Percentiles rank a stretch among this genome's conserved stretches.
Evolutionary conservation across 2,329 filamentous ascomycete species (phyloP).

Genomic region (Aspergillus awamori): DNA sequence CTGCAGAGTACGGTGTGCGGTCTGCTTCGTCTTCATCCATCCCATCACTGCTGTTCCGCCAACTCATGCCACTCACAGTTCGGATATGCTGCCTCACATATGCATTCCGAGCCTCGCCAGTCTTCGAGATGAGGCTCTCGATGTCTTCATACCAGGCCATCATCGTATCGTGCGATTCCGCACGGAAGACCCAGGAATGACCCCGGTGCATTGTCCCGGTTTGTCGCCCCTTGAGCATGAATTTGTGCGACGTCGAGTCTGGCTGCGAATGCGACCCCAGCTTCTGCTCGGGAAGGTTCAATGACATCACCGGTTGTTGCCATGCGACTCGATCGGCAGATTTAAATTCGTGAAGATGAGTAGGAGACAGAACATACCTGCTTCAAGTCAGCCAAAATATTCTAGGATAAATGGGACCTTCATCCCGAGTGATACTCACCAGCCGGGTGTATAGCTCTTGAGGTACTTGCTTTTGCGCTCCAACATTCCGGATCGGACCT

Average conservation of each 20-base stretch:
- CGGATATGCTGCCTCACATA: conserved; percentile 83
- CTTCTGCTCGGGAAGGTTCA: conserved; percentile 93
- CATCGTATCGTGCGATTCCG: conserved; percentile 85
- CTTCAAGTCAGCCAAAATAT: conserved; percentile 14
- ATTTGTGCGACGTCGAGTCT: conserved; percentile 89
- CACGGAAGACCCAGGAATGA: conserved; percentile 69
- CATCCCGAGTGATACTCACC: conserved; percentile 59
- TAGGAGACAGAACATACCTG: conserved; percentile 94
- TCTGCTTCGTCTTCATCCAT: conserved; percentile 76
- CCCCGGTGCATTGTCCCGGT: conserved; percentile 88
- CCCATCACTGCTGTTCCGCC: conserved; percentile 70
- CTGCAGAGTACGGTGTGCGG: conserved; percentile 65
- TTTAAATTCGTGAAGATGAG: conserved; percentile 98
- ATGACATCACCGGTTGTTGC: conserved; percentile 91
- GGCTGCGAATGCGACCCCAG: conserved; percentile 85
- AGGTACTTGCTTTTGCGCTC: conserved; percentile 99
- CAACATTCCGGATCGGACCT: conserved; percentile 86
- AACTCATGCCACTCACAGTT: conserved; percentile 69
- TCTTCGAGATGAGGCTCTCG: conserved; percentile 83
- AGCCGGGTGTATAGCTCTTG: conserved; percentile 94
- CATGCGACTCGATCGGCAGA: conserved; percentile 84
- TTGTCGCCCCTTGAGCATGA: conserved; percentile 94
- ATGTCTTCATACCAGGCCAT: conserved; percentile 96
- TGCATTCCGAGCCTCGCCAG: conserved; percentile 81
- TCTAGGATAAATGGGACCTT: not conserved